Evolutionary conservation across 169 alveolate genomes (phyloP).

Genomic region (Pseudocohnilembus persalinus): DNA sequence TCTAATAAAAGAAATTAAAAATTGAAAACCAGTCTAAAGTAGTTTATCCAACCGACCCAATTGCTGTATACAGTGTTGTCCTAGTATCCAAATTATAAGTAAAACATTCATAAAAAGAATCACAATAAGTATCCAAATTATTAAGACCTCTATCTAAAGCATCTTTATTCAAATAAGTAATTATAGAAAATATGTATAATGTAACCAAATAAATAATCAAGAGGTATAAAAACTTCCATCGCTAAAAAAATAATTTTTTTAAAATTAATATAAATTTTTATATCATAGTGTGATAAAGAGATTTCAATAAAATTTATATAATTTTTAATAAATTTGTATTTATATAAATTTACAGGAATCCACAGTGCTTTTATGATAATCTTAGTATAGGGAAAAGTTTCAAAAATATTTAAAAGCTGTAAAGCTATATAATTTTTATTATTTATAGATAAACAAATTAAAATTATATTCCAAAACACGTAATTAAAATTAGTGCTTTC

Average conservation of each 20-base stretch:
- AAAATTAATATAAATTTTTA: too few species aligned
- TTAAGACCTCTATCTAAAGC: neutral
- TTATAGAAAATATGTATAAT: neutral
- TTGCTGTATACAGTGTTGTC: neutral
- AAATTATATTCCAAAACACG: neutral
- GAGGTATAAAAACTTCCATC: neutral
- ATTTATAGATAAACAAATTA: neutral
- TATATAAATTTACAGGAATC: neutral
- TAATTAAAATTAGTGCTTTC: neutral
- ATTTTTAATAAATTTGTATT: too few species aligned
- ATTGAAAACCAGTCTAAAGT: neutral
- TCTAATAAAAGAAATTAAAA: too few species aligned
- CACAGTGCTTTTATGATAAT: neutral
- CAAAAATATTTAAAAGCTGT: neutral
- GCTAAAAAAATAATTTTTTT: neutral
- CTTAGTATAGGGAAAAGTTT: neutral
- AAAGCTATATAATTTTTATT: neutral
- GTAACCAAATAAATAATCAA: neutral
- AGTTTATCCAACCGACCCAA: neutral
- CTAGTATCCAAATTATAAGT: neutral
- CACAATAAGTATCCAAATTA: neutral
- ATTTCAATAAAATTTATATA: too few species aligned
- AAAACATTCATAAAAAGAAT: neutral
- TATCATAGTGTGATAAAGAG: too few species aligned
- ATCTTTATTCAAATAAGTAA: neutral